These are phyloP conservation scores for Stagonosporopsis rhizophila DNA, from an alignment of 2,329 filamentous ascomycete genomes.

Conservation along the genomic window DNA sequence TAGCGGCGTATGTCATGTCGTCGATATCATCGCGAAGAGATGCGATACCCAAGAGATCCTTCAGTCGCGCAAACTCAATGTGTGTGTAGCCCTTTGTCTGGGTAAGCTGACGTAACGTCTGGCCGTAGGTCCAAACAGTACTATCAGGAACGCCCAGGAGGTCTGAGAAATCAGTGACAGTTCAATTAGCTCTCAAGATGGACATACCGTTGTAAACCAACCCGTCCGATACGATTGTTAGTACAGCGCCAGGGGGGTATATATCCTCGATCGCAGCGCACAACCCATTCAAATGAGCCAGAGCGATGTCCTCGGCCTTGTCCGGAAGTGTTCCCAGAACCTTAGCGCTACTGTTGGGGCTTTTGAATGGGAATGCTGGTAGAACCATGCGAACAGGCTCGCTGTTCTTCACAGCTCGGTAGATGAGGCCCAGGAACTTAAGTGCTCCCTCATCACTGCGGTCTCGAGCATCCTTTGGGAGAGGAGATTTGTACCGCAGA, in stretches of 20 bases:
- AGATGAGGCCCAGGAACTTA: conserved; percentile 22
- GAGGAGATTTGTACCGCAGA: conserved; percentile 20
- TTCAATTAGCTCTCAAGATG: background rate
- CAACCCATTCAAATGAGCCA: conserved; percentile 51
- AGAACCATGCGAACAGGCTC: conserved; percentile 43
- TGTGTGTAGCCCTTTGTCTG: conserved; percentile 20
- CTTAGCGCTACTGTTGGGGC: conserved; percentile 63
- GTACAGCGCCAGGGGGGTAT: conserved; percentile 49
- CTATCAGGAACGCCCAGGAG: conserved; percentile 52
- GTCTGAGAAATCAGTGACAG: conserved; percentile 31
- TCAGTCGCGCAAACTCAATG: conserved; percentile 26
- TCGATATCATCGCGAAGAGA: conserved; percentile 18
- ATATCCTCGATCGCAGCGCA: conserved; percentile 50
- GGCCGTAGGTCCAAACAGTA: conserved; percentile 50
- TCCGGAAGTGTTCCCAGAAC: conserved; percentile 59
- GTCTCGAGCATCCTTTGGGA: conserved; percentile 15
- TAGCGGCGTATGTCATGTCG: conserved; percentile 25
- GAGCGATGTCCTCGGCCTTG: conserved; percentile 53
- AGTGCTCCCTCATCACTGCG: conserved; percentile 24
- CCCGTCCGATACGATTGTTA: conserved; percentile 53
- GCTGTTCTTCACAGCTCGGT: conserved; percentile 18
- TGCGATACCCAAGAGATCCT: conserved; percentile 21
- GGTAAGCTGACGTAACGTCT: conserved; percentile 20
- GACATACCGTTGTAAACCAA: conserved; percentile 48
- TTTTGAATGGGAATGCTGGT: conserved; percentile 69